These are phyloP conservation scores for Poteriospumella lacustris DNA, from an alignment of 108 stramenopile genomes.

Conservation along the genomic window DNA sequence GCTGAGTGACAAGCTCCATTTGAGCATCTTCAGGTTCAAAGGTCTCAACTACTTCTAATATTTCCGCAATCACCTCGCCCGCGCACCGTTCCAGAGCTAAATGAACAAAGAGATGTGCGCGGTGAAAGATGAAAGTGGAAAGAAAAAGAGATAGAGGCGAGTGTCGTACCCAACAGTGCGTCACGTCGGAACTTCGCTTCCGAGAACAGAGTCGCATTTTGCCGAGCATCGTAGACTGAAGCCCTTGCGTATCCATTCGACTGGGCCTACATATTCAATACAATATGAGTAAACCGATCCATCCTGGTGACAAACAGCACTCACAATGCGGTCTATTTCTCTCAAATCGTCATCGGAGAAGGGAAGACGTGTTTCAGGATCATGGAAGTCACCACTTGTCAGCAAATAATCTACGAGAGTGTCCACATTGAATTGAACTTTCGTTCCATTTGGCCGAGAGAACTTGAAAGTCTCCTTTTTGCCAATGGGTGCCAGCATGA, in stretches of 20 bases:
- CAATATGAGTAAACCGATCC: not conserved
- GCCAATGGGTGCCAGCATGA: constrained; percentile 1
- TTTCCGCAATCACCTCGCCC: constrained; percentile 20
- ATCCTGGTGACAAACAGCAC: too few relatives aligned
- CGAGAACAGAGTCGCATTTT: not conserved
- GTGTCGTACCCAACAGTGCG: not conserved
- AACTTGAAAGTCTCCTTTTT: constrained; percentile 26
- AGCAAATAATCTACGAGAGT: constrained; percentile 30
- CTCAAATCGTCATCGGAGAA: constrained; percentile 30
- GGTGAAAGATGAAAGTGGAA: too few relatives aligned
- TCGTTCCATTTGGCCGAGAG: constrained; percentile 40
- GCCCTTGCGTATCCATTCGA: not conserved
- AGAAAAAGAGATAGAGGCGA: too few relatives aligned
- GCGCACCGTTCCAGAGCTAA: constrained; percentile 24
- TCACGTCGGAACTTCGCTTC: not conserved
- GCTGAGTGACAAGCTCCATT: not conserved
- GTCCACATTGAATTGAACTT: constrained; percentile 13
- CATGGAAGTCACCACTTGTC: constrained; percentile 24
- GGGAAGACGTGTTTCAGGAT: constrained; percentile 31
- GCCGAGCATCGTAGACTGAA: not conserved
- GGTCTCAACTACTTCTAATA: constrained; percentile 1
- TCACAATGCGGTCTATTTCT: constrained; percentile 35
- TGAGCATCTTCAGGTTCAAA: constrained; percentile 2
- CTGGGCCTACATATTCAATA: not conserved
- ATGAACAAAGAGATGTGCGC: not conserved